Base-by-base conservation (phyloP, 345 rosid species). In the Lepidium didymum region DNA sequence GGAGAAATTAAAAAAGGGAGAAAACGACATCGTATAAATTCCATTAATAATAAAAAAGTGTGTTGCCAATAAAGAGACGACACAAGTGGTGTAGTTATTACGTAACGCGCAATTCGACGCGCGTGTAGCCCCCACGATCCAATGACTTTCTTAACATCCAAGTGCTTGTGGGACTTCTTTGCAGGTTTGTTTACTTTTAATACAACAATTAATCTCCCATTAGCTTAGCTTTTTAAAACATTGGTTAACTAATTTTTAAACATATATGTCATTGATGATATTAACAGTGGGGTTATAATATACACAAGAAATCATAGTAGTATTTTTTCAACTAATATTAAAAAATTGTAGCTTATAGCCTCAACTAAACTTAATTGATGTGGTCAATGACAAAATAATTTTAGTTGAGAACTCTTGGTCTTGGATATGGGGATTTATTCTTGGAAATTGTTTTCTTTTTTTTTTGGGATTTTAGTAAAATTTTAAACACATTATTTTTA, bases 71-170 rank as follows among this genome's bases (percentile, higher is more conserved):
- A 59, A 59, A 74, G 62, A 43, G 54, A 74, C 35, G 67, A 67
- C 77, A 67, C 72, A 59, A 73, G 68, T 67, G 67, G 67, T 73
- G 62, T 21, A 23, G 50, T 5, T 62, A 53, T 44, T 35, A 72
- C 52, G 59, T 64, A 57, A 64, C 43, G 70, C 65, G 56, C 69
- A 35, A 54, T 14, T 2, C 4, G 60, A 72, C 66, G 73, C 77
- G 77, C 77, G 10, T 10, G 43, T 67, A 63, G 57, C 4, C 47
- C 72, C 67, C 7, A 67, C 50, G 31, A 14, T 35, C 62, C 56
- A 67, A 60, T 60, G 68, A 74, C 77, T 74, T 74, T 74, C 77
- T 59, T 74, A 66, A 66, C 56, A 13, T 58, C 61, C 34, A 58
- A 66, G 61, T 73, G 44, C 66, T 6, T 37, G 51, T 43, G 72